Evolutionary conservation across 1,284 basidiomycete species (phyloP), one percentile per base, ranked within the genome.

Genomic region (Macrocystidia cucumis): DNA sequence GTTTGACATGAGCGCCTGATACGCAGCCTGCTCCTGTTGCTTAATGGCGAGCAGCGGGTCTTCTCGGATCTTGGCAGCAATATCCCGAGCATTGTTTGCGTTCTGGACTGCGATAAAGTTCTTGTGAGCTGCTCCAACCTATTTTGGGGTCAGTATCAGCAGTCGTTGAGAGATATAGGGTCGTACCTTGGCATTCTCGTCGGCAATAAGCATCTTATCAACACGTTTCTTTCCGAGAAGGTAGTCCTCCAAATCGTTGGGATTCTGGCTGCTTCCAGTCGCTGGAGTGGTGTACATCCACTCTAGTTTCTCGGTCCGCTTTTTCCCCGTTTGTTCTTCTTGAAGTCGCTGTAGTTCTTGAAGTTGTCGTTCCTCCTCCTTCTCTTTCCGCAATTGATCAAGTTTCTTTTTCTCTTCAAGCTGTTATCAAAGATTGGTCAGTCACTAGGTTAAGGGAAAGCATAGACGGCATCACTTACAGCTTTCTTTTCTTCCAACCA

Each of bases 221-320:
- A 98, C 93, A 35, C 95, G 67, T 66, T 95, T 97, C 75, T 98
- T 98, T n/a, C 95, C 96, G 19, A 98, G 69, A 4, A 98, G 65
- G 54, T 98, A 98, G 48, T 95, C 91, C 64, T 98, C 96, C 48
- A 98, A 62, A 43, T 98, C 95, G 47, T 89, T 91, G 19, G 86
- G 62, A 45, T 91, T 95, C 46, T 88, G 78, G 39, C 67, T 82
- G 41, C 72, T 81, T 9, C 86, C 89, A 4, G 84, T 78, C 0
- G 89, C 88, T 2, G 96, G 95, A 1, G 95, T 96, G 9, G 93
- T 72, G 64, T 98, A 98, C 90, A 98, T 95, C 96, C 96, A 98
- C 57, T 98, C 95, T 35, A 98, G 63, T 54, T 91, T 91, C 57
- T 98, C 93, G 32, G 83, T 76, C 46, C 89, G 71, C 63, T 93